Conservation (phyloP, 2,329 filamentous ascomycete species). For the Diplodia intermedia region DNA sequence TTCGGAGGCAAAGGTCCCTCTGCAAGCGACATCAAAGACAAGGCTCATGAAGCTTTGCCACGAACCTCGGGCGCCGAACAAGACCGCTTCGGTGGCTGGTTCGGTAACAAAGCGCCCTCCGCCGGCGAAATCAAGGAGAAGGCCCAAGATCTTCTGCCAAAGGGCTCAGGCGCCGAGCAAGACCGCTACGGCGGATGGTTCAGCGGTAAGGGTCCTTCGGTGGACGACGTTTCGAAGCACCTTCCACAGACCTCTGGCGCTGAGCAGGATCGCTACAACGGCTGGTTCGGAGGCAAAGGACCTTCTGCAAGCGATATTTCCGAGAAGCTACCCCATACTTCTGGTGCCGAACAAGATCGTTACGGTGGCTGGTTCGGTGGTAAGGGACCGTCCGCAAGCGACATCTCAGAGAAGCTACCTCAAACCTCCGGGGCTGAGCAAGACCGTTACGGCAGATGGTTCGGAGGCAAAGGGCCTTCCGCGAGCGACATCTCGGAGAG, state of each 20-base stretch:
- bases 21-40: conserved; percentile 13
- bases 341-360: conserved; percentile 25
- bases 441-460: conserved; percentile 26
- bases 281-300: conserved; percentile 15
- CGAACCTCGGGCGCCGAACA: conserved; percentile 24
- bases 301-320: background rate
- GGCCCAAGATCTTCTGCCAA: background rate
- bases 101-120: conserved; percentile 6
- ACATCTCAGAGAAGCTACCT: conserved; percentile 16
- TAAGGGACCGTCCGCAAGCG: conserved; percentile 12
- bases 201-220: conserved; percentile 6
- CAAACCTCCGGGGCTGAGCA: conserved; percentile 16
- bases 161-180: conserved; percentile 14
- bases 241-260: conserved; percentile 26
- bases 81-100: conserved; percentile 28
- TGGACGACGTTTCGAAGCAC: conserved; percentile 6
- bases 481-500: conserved; percentile 13
- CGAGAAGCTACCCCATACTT: conserved; percentile 2
- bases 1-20: conserved; percentile 23
- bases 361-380: conserved; percentile 28
- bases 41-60: background rate
- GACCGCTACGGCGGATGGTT: conserved; percentile 22
- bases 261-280: conserved; percentile 28
- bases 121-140: conserved; percentile 9
- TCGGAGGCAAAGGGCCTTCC: conserved; percentile 22